These are phyloP conservation scores for Gloeophyllum trabeum DNA, from an alignment of 768 basidiomycete genomes.

Conservation along the genomic window DNA sequence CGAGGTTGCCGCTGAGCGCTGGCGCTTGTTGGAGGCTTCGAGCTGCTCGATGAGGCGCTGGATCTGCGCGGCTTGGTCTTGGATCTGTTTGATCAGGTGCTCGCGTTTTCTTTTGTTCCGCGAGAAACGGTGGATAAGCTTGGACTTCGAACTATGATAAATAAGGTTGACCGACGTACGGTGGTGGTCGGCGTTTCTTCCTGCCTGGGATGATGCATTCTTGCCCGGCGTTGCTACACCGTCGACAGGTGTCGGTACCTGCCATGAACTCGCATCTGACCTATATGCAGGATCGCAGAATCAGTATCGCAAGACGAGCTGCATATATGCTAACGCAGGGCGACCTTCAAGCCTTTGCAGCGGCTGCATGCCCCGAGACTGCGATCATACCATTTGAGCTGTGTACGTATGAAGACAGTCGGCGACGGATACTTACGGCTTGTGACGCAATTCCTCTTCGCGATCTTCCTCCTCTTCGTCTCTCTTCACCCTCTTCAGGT, in stretches of 20 bases:
- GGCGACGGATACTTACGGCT: not conserved
- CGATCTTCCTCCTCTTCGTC: not conserved
- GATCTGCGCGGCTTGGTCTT: constrained; percentile 63
- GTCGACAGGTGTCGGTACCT: constrained; percentile 64
- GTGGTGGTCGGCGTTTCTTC: constrained; percentile 69
- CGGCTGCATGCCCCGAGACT: constrained; percentile 52
- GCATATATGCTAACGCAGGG: constrained; percentile 2
- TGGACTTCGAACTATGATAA: not conserved
- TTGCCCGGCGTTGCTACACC: constrained; percentile 58
- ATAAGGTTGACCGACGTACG: constrained; percentile 33
- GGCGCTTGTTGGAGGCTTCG: constrained; percentile 20
- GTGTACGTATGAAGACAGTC: not conserved
- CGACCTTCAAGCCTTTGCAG: constrained; percentile 49
- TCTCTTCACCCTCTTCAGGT: not conserved
- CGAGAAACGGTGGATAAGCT: constrained; percentile 2
- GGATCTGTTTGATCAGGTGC: constrained; percentile 65
- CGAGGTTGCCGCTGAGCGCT: constrained; percentile 6
- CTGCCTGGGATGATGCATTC: constrained; percentile 78
- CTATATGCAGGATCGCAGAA: constrained; percentile 21
- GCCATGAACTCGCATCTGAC: constrained; percentile 71
- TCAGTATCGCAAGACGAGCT: not conserved
- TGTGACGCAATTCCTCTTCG: not conserved
- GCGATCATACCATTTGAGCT: not conserved
- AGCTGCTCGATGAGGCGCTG: constrained; percentile 61
- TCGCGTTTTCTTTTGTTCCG: constrained; percentile 63